Base-by-base conservation (phyloP, 225 moss, liverwort and hornwort genomes). In the Physcomitrellopsis africana region DNA sequence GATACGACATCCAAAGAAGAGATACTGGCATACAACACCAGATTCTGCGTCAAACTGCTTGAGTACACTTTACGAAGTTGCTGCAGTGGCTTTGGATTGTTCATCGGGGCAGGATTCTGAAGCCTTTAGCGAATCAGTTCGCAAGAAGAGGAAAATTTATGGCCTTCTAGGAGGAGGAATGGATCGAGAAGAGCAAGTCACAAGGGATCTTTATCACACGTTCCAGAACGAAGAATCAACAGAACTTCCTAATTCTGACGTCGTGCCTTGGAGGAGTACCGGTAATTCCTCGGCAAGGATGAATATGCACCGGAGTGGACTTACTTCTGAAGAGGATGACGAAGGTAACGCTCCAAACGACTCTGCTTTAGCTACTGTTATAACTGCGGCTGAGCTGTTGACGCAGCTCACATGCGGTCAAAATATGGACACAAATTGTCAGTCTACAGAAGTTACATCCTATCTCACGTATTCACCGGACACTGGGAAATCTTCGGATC, bases 351-450 rank as follows among this genome's bases (percentile, higher is more conserved):
- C 68, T 17, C 49, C 15, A n/a, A 42, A 51, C 29, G 80, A 80
- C 58, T 59, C 77, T 23, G 57, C 73, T 47, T 46, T 68, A 23
- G 87, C 74, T 44, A 75, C 80, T 29, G 82, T 85, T 2, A 77
- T 72, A 80, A 77, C 72, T 78, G 87, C 85, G 18, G 87, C 87
- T 55, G 69, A 85, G 72, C 78, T 88, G 23, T 78, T 88, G 73
- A 85, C 85, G 43, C 80, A 66, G 72, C 43, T 88, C 51, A 80
- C 80, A 19, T 65, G 62, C 60, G 72, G 49, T 41, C 60, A 24
- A 42, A 72, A 74, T 41, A 56, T 43, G 64, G 76, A 24, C 55
- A 27, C 22, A 23, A 65, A 46, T 41, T 77, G 69, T 15, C 78
- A 58, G 42, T 58, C 67, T 63, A 54, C 78, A 42, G 76, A 42